Evolutionary conservation across 1,284 basidiomycete species (phyloP).

Genomic region (Moniliella sp.): DNA sequence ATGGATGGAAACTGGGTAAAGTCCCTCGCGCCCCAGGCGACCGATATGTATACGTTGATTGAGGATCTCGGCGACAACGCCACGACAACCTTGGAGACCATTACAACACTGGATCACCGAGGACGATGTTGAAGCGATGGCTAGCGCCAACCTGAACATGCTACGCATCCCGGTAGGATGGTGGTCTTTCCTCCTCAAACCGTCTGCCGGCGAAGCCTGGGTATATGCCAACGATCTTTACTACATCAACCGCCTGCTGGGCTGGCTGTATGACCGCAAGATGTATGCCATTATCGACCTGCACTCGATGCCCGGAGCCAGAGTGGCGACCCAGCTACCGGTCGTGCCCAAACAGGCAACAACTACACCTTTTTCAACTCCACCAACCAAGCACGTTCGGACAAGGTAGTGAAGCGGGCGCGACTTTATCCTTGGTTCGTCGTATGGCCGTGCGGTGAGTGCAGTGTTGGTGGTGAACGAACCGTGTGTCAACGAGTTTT

Average conservation of each 20-base stretch:
- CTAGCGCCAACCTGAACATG: slow-evolving; percentile 26
- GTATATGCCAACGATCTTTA: too few species aligned
- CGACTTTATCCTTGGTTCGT: slow-evolving; percentile 8
- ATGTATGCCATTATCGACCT: slow-evolving; percentile 37
- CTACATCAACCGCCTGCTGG: too few species aligned
- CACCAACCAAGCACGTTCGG: slow-evolving; percentile 14
- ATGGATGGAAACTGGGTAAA: too few species aligned
- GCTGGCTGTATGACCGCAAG: slow-evolving; percentile 2
- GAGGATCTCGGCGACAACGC: too few species aligned
- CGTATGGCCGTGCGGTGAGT: slow-evolving; percentile 18
- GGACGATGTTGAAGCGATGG: slow-evolving; percentile 34
- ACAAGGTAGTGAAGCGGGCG: slow-evolving; percentile 11
- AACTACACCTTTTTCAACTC: too few species aligned
- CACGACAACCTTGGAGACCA: slow-evolving; percentile 44
- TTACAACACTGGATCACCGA: slow-evolving; percentile 40
- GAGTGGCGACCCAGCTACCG: background rate
- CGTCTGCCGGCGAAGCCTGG: slow-evolving; percentile 12
- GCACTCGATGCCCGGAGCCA: slow-evolving; percentile 37
- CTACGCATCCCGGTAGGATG: slow-evolving; percentile 36
- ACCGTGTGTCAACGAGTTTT: too few species aligned
- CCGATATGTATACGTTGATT: too few species aligned
- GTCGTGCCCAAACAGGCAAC: too few species aligned
- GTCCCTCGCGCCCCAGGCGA: too few species aligned
- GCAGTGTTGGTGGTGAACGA: slow-evolving; percentile 25
- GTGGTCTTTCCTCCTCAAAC: slow-evolving; percentile 28